Percentiles rank a stretch among this genome's conserved stretches.
Evolutionary conservation across 345 rosid species (phyloP).

Genomic region (Gossypium stocksii): DNA sequence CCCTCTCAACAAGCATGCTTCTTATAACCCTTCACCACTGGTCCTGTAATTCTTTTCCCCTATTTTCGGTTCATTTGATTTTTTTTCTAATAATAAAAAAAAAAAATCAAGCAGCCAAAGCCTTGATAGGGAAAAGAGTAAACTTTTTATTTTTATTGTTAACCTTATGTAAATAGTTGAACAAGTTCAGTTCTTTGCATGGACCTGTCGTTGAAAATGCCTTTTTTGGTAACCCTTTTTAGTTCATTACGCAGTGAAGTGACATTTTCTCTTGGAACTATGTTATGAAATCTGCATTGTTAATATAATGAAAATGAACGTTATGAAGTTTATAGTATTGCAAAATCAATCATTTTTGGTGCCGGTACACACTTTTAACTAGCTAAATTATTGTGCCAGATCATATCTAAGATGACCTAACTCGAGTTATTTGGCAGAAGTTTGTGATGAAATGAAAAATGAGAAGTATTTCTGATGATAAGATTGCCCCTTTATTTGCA

Average conservation of each 20-base stretch:
- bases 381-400: not conserved
- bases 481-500: not conserved
- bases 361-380: not conserved
- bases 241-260: not conserved
- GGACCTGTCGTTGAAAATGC: not conserved
- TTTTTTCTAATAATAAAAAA: not conserved
- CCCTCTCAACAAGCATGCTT: constrained; percentile 34
- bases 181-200: not conserved
- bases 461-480: not conserved
- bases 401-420: not conserved
- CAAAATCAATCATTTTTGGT: not conserved
- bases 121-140: not conserved
- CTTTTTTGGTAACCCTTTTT: not conserved
- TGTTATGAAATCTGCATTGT: not conserved
- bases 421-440: not conserved
- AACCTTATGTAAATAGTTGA: not conserved
- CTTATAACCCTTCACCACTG: constrained; percentile 35
- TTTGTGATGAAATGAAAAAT: not conserved
- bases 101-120: not conserved
- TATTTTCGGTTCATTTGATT: not conserved
- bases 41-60: constrained; percentile 33
- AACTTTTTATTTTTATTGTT: not conserved
- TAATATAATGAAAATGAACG: not conserved
- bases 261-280: not conserved
- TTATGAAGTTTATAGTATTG: not conserved